Percentiles rank a stretch among this genome's conserved stretches.
These are phyloP conservation scores for Taiozyma sp. DNA, from an alignment of 1,139 yeast genomes.

Conservation along the genomic window DNA sequence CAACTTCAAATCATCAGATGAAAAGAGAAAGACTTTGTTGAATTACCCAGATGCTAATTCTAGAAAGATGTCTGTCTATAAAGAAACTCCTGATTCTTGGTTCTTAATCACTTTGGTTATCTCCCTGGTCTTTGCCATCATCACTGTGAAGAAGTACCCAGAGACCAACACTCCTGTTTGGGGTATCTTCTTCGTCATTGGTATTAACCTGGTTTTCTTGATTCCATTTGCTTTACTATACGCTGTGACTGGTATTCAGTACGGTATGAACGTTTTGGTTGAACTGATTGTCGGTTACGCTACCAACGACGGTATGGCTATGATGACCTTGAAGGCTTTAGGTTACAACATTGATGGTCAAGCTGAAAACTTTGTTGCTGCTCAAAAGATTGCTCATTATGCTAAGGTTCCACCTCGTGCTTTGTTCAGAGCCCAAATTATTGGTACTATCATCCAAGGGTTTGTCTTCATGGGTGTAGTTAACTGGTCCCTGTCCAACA, in stretches of 20 bases:
- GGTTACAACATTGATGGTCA: conserved; percentile 58
- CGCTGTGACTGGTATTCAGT: conserved; percentile 46
- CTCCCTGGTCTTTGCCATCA: conserved; percentile 44
- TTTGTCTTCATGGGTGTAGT: conserved; percentile 50
- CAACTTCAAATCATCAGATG: not conserved
- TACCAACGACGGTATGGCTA: conserved; percentile 54
- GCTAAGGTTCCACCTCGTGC: conserved; percentile 57
- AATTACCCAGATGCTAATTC: conserved; percentile 45
- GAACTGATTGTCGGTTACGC: conserved; percentile 61
- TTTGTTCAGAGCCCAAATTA: conserved; percentile 50
- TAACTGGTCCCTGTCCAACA: conserved; percentile 44
- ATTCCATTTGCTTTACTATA: conserved; percentile 45
- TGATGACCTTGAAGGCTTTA: conserved; percentile 51
- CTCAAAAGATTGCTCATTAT: conserved; percentile 58
- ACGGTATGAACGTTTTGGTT: conserved; percentile 53
- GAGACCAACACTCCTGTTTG: conserved; percentile 38
- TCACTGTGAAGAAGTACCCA: conserved; percentile 41
- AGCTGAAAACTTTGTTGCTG: conserved; percentile 51
- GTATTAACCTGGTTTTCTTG: conserved; percentile 47
- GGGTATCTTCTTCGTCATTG: conserved; percentile 54
- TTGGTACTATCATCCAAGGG: conserved; percentile 38
- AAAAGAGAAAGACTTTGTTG: not conserved
- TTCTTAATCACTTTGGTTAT: conserved; percentile 41
- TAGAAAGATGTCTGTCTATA: conserved; percentile 47
- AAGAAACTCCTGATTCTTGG: conserved; percentile 63